Evolutionary conservation across 805 yeast genomes (phyloP).

Genomic region (Saturnispora gosingensis): DNA sequence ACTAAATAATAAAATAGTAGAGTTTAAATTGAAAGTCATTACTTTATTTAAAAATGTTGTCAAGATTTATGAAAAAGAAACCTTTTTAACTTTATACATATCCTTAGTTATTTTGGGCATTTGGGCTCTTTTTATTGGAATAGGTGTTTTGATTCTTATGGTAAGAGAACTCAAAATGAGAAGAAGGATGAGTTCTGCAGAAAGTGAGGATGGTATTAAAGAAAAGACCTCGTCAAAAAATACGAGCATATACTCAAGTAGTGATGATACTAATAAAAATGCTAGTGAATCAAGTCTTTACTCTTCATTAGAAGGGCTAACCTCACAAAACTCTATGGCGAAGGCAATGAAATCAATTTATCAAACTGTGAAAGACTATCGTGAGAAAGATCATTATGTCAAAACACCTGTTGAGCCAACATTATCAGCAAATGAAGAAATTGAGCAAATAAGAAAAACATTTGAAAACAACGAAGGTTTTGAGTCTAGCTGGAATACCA

Average conservation of each 20-base stretch:
- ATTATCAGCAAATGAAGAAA: neutral
- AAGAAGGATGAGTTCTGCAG: neutral
- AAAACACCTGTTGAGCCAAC: conserved; percentile 10
- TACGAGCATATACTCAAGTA: neutral
- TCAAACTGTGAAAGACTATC: conserved; percentile 8
- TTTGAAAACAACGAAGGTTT: neutral
- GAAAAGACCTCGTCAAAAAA: neutral
- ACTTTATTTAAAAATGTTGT: conserved; percentile 24
- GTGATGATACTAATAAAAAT: neutral
- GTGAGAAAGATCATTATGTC: conserved; percentile 1
- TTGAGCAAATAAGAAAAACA: neutral
- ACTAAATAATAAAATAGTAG: neutral
- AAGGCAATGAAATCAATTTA: neutral
- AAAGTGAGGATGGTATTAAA: neutral
- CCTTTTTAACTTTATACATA: conserved; percentile 39
- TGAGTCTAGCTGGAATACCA: conserved; percentile 1
- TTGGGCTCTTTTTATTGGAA: conserved; percentile 38
- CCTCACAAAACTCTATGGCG: neutral
- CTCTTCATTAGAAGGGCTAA: neutral
- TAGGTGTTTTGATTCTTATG: conserved; percentile 14
- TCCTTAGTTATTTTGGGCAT: conserved; percentile 34
- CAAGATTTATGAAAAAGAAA: conserved; percentile 26
- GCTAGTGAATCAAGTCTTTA: neutral
- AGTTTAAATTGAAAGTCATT: conserved; percentile 20
- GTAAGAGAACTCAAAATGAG: conserved; percentile 7